These are phyloP conservation scores for Blastobotrys peoriensis DNA, from an alignment of 805 yeast genomes.

Conservation along the genomic window DNA sequence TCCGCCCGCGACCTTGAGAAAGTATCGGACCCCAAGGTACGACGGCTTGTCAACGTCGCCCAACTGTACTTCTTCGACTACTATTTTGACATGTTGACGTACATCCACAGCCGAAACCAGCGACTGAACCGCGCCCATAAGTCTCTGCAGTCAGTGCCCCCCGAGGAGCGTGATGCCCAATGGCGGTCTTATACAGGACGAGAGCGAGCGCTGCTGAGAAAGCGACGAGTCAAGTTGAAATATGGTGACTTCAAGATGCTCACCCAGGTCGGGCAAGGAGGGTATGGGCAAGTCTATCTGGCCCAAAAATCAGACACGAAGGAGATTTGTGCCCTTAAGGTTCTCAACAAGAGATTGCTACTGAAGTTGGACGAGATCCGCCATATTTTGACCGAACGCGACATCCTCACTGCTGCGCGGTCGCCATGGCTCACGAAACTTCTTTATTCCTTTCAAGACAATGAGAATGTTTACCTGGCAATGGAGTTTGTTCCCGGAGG, in stretches of 20 bases:
- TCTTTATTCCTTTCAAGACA: conserved; percentile 91
- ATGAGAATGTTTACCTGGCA: conserved; percentile 83
- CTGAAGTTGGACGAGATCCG: conserved; percentile 90
- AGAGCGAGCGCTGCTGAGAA: conserved; percentile 78
- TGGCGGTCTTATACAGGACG: conserved; percentile 79
- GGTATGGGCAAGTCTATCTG: conserved; percentile 96
- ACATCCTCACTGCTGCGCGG: conserved; percentile 90
- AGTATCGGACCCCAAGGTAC: conserved; percentile 69
- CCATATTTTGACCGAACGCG: conserved; percentile 94
- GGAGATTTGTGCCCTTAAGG: conserved; percentile 92
- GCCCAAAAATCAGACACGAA: conserved; percentile 91
- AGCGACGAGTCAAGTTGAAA: conserved; percentile 84
- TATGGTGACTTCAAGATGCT: conserved; percentile 94
- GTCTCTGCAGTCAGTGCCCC: conserved; percentile 33
- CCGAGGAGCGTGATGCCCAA: conserved; percentile 43
- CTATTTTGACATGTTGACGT: conserved; percentile 93
- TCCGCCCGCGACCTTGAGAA: conserved; percentile 21
- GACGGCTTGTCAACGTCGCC: conserved; percentile 81
- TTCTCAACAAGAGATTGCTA: conserved; percentile 77
- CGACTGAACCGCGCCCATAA: conserved; percentile 66
- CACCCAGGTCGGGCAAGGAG: conserved; percentile 99
- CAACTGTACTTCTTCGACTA: conserved; percentile 92
- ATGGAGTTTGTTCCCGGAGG: conserved; percentile 99
- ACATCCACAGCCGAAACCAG: conserved; percentile 79
- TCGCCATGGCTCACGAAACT: conserved; percentile 94